Evolutionary conservation across 2,329 filamentous ascomycete species (phyloP).

Genomic region (Aureobasidium mangrovei): DNA sequence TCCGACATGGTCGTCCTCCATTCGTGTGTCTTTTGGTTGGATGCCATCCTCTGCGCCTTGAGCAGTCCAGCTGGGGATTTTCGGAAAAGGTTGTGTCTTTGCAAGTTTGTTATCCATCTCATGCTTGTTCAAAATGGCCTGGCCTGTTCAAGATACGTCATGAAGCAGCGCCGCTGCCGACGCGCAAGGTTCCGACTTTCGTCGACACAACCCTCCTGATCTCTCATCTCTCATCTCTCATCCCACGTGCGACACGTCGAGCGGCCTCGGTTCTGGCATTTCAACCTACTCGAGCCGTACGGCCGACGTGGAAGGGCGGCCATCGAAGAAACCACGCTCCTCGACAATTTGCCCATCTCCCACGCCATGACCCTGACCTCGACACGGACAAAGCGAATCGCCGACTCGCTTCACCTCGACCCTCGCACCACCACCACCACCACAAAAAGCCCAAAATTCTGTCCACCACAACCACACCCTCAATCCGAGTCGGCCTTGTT

Average conservation of each 20-base stretch:
- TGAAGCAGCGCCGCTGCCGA: background rate
- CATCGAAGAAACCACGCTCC: no score
- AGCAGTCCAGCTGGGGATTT: no score
- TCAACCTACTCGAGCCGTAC: no score
- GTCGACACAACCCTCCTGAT: background rate
- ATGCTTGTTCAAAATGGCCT: background rate
- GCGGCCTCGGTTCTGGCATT: background rate
- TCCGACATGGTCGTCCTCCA: background rate
- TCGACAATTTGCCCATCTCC: background rate
- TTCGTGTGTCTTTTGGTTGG: background rate
- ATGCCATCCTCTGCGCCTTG: background rate
- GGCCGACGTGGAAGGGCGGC: no score
- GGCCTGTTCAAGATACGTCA: background rate
- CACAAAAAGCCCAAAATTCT: background rate
- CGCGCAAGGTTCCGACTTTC: background rate
- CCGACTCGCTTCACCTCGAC: background rate
- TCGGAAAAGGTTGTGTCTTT: background rate
- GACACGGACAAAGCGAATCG: background rate
- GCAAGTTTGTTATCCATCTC: background rate
- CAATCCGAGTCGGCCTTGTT: slow-evolving; percentile 12
- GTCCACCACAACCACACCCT: background rate
- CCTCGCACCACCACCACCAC: background rate
- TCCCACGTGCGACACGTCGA: background rate
- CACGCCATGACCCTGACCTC: slow-evolving; percentile 4
- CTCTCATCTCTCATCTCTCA: background rate